Evolutionary conservation across 805 yeast species (phyloP).

Genomic region (Candida coleopterorum): DNA sequence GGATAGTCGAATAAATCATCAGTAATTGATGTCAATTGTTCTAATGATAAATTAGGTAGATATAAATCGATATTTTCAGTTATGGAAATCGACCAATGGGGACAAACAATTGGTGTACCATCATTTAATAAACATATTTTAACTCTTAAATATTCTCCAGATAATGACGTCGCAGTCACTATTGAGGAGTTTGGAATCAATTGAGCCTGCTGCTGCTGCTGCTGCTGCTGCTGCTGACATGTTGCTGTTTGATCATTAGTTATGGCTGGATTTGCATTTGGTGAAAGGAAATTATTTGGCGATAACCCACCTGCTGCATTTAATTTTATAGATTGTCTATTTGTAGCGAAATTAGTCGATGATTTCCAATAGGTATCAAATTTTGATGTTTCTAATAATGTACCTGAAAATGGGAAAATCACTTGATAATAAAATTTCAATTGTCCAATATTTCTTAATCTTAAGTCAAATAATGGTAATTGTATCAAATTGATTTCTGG

Average conservation of each 20-base stretch:
- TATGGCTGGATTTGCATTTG: constrained; percentile 11
- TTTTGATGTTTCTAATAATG: constrained; percentile 80
- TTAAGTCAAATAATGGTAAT: constrained; percentile 77
- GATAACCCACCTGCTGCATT: constrained; percentile 39
- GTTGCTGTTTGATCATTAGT: constrained; percentile 4
- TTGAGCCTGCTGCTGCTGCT: constrained; percentile 15
- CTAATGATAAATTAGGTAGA: constrained; percentile 53
- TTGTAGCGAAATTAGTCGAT: constrained; percentile 55
- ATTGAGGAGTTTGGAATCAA: constrained; percentile 46
- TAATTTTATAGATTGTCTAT: constrained; percentile 21
- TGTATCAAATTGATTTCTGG: constrained; percentile 36
- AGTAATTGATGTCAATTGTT: constrained; percentile 39
- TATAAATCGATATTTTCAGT: constrained; percentile 52
- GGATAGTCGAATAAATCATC: constrained; percentile 36
- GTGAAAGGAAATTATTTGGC: constrained; percentile 38
- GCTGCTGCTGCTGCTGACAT: too few relatives aligned
- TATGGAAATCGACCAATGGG: constrained; percentile 52
- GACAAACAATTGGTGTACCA: constrained; percentile 81
- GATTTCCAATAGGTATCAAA: constrained; percentile 96
- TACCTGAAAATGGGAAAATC: constrained; percentile 84
- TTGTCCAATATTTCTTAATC: constrained; percentile 79
- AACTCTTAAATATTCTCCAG: constrained; percentile 71
- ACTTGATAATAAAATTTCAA: constrained; percentile 73
- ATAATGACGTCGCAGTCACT: constrained; percentile 86
- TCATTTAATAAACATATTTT: constrained; percentile 72